A percentile compares a stretch with the other conserved stretches of the same genome.
Conservation (phyloP, 2,329 filamentous ascomycete species). For the Paradendryphiella salina region DNA sequence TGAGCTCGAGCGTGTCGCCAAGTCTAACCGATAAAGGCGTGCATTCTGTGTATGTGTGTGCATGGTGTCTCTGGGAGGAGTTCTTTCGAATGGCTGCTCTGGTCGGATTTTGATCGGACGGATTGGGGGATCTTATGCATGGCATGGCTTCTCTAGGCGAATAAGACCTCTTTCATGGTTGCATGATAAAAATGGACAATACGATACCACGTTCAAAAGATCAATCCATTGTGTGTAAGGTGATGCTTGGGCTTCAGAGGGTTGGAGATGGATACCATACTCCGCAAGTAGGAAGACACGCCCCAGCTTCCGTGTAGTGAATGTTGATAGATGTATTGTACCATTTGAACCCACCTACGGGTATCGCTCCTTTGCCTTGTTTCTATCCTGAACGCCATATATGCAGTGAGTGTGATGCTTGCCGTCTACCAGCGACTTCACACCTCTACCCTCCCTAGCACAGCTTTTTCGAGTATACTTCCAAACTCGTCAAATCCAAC, state of each 20-base stretch:
- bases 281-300: neutral
- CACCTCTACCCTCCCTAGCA: slow-evolving; percentile 28
- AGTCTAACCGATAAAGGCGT: slow-evolving; percentile 95
- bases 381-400: neutral
- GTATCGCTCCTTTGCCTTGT: slow-evolving; percentile 2
- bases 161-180: slow-evolving; percentile 47
- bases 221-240: slow-evolving; percentile 13
- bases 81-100: slow-evolving; percentile 39
- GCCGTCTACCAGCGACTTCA: neutral
- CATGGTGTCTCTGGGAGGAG: slow-evolving; percentile 42
- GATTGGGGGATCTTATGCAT: slow-evolving; percentile 43
- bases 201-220: slow-evolving; percentile 19
- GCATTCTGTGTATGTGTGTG: slow-evolving; percentile 28
- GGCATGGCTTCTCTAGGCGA: slow-evolving; percentile 46
- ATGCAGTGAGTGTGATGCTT: neutral
- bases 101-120: slow-evolving; percentile 36
- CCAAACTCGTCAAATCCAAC: slow-evolving; percentile 47
- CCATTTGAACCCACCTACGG: slow-evolving; percentile 6
- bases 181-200: slow-evolving; percentile 47
- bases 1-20: slow-evolving; percentile 99
- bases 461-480: slow-evolving; percentile 42
- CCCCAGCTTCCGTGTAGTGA: neutral
- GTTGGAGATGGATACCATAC: neutral
- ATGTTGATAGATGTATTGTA: neutral
- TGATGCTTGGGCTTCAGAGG: slow-evolving; percentile 9